Percentiles rank a stretch among this genome's conserved stretches.
Evolutionary conservation across 495 filamentous ascomycete genomes (phyloP).

Genomic region (Aspergillus haitiensis): DNA sequence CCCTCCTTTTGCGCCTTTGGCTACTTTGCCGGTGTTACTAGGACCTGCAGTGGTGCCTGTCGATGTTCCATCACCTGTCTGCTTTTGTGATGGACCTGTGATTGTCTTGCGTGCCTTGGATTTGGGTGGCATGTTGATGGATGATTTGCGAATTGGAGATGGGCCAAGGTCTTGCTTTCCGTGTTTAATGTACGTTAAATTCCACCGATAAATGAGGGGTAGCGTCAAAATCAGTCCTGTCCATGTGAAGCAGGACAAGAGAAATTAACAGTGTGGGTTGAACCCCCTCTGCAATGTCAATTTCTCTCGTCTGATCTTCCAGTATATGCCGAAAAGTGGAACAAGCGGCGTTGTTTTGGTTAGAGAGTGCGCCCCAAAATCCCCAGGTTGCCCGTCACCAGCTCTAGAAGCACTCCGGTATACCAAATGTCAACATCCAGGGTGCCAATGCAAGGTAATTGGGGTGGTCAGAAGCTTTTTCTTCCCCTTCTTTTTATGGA

Average conservation of each 20-base stretch:
- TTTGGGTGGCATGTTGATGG: conserved; percentile 31
- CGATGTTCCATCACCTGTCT: background rate
- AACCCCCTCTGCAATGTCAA: background rate
- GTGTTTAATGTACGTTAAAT: background rate
- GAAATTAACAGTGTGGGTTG: background rate
- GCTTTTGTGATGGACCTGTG: conserved; percentile 4
- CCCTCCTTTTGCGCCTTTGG: conserved; percentile 17
- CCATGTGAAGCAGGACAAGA: background rate
- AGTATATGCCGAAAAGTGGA: background rate
- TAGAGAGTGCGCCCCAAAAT: background rate
- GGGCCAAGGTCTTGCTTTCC: background rate
- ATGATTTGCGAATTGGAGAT: background rate
- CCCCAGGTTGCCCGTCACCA: background rate
- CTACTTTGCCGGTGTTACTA: conserved; percentile 25
- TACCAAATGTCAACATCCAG: too few species aligned
- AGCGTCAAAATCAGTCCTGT: background rate
- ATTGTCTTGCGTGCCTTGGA: conserved; percentile 25
- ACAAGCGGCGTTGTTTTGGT: background rate
- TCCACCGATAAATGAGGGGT: conserved; percentile 5
- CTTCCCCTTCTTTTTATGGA: background rate
- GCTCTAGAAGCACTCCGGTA: background rate
- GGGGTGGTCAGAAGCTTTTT: conserved; percentile 8
- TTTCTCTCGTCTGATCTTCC: background rate
- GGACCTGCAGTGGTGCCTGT: conserved; percentile 20
- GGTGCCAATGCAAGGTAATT: background rate